Evolutionary conservation across 1,284 basidiomycete species (phyloP).

Genomic region (Porodaedalea pini): DNA sequence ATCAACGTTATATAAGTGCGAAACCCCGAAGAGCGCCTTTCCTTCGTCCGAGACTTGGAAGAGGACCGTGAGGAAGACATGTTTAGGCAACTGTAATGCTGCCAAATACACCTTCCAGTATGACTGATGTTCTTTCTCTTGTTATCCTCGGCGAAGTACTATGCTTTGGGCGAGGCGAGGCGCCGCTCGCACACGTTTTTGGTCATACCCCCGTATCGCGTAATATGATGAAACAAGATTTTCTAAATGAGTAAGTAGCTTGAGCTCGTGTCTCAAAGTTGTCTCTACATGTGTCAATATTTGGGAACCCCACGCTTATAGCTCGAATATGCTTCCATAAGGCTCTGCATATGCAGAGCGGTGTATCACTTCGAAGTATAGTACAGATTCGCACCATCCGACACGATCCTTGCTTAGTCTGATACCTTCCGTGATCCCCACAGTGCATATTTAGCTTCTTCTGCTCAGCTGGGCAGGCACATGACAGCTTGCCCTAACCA

Average conservation of each 20-base stretch:
- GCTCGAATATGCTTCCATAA: slow-evolving; percentile 1
- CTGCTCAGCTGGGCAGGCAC: background rate
- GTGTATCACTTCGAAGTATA: background rate
- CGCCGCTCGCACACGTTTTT: background rate
- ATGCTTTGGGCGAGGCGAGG: background rate
- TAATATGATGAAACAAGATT: background rate
- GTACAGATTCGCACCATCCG: slow-evolving; percentile 4
- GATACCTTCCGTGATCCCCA: background rate
- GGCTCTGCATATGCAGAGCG: slow-evolving; percentile 1
- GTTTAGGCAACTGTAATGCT: background rate
- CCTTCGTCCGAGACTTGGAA: background rate
- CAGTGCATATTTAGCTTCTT: slow-evolving; percentile 4
- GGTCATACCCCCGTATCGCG: background rate
- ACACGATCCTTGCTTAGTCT: background rate
- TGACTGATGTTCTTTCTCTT: background rate
- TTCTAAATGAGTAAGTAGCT: background rate
- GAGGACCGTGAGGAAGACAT: background rate
- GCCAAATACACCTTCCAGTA: background rate
- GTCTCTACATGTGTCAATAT: background rate
- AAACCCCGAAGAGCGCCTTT: background rate
- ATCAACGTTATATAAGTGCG: background rate
- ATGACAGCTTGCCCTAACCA: slow-evolving; percentile 3
- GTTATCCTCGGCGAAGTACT: background rate
- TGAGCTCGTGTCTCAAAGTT: background rate
- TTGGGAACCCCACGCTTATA: background rate